These are phyloP conservation scores for Trypanosoma grayi DNA, from an alignment of 208 protist species.

Conservation along the genomic window DNA sequence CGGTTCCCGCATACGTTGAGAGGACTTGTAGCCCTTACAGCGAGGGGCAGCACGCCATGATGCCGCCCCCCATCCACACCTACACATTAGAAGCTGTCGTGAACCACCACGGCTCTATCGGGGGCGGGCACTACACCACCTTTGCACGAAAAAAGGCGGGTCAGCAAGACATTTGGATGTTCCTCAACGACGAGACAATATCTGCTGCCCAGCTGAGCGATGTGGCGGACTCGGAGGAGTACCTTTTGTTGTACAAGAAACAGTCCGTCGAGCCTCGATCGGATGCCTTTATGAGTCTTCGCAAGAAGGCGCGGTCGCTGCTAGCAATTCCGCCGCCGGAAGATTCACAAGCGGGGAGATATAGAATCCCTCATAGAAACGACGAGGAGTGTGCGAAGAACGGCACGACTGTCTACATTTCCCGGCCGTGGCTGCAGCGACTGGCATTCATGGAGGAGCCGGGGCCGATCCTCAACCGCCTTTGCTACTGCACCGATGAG, in stretches of 20 bases:
- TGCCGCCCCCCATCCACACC: constrained; percentile 38
- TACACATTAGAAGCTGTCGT: constrained; percentile 85
- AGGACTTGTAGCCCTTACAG: too few relatives aligned
- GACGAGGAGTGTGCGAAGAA: not conserved
- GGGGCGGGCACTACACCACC: constrained; percentile 85
- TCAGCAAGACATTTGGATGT: constrained; percentile 56
- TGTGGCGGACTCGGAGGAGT: constrained; percentile 78
- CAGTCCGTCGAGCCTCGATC: constrained; percentile 48
- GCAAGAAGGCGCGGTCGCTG: constrained; percentile 52
- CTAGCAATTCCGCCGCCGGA: not conserved
- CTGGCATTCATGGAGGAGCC: constrained; percentile 76
- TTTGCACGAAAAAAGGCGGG: constrained; percentile 60
- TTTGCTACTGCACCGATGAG: constrained; percentile 64
- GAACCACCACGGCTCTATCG: constrained; percentile 79
- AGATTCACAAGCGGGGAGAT: not conserved
- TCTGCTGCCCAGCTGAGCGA: constrained; percentile 26
- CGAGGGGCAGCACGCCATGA: not conserved
- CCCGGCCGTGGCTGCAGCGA: constrained; percentile 79
- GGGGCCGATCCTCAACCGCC: constrained; percentile 72
- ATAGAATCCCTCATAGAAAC: not conserved
- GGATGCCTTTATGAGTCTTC: constrained; percentile 38
- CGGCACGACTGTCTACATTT: constrained; percentile 56
- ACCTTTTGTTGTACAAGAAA: constrained; percentile 83
- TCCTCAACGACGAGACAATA: constrained; percentile 76
- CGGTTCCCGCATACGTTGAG: too few relatives aligned